Evolutionary conservation across 2,329 filamentous ascomycete genomes (phyloP).

Genomic region (Xylariaceae sp.): DNA sequence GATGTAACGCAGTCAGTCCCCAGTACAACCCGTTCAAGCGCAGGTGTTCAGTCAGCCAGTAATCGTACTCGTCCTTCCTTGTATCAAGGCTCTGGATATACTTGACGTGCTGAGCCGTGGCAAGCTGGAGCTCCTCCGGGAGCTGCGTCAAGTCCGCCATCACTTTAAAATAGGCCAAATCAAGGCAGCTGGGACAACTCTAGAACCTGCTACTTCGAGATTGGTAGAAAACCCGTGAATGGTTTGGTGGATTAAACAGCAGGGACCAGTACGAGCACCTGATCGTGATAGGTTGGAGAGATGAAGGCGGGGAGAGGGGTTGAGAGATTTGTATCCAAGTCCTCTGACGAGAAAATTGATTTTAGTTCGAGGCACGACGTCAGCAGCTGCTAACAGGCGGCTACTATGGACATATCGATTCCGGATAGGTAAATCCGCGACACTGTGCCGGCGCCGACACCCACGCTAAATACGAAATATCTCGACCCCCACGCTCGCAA

Average conservation of each 20-base stretch:
- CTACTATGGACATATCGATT: too few species aligned
- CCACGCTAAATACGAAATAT: too few species aligned
- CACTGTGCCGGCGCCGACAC: too few species aligned
- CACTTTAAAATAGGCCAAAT: background rate
- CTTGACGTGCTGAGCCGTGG: constrained; percentile 64
- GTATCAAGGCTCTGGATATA: constrained; percentile 93
- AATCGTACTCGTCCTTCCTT: constrained; percentile 89
- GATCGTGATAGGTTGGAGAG: background rate
- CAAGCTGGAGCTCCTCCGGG: constrained; percentile 42
- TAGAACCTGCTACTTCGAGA: background rate
- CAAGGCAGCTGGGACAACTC: background rate
- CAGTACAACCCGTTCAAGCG: constrained; percentile 95
- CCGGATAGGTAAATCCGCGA: too few species aligned
- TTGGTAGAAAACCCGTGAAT: too few species aligned
- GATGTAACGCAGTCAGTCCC: constrained; percentile 83
- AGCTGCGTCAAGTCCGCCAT: constrained; percentile 36
- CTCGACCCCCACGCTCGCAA: too few species aligned
- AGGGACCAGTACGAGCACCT: background rate
- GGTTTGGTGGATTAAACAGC: background rate
- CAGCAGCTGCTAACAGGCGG: background rate
- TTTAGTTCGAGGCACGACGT: background rate
- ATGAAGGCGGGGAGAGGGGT: background rate
- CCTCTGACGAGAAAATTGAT: background rate
- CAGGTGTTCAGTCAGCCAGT: constrained; percentile 96
- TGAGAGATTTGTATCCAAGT: background rate